phyloP scores from a whole-genome alignment of 768 basidiomycete species.

The Dictyophora rubrovolvata region DNA sequence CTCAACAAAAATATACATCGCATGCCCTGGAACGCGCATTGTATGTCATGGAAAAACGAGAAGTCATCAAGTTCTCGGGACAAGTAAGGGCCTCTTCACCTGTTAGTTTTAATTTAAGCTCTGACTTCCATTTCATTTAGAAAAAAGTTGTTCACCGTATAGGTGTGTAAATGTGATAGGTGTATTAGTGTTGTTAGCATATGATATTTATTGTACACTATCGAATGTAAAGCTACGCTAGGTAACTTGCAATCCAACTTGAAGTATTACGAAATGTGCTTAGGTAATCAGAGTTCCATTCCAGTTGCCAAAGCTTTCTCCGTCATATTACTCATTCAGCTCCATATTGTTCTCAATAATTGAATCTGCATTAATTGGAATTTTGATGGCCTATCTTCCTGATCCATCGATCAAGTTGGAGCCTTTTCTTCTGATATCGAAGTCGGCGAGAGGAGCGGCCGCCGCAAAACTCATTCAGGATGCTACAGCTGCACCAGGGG shows the following conservation, averaged over 20 bases:
- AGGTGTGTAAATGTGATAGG: constrained; percentile 17
- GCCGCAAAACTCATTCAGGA: constrained; percentile 84
- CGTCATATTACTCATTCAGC: too few relatives aligned
- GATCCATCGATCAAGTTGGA: constrained; percentile 66
- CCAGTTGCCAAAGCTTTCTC: too few relatives aligned
- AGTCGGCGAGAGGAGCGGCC: constrained; percentile 84
- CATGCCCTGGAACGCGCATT: constrained; percentile 88
- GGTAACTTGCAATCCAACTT: too few relatives aligned
- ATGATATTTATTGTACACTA: too few relatives aligned
- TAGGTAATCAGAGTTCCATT: too few relatives aligned
- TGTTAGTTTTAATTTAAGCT: constrained; percentile 7
- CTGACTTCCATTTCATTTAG: constrained; percentile 19
- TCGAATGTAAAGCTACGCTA: too few relatives aligned
- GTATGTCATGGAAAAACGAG: constrained; percentile 89
- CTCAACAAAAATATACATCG: constrained; percentile 79
- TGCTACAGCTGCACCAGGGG: constrained; percentile 79
- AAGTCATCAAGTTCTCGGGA: constrained; percentile 83
- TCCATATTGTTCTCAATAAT: too few relatives aligned
- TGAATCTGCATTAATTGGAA: too few relatives aligned
- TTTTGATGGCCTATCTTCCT: neutral
- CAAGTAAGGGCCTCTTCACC: constrained; percentile 29
- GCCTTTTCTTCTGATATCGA: constrained; percentile 85
- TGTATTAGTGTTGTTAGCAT: neutral
- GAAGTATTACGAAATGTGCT: too few relatives aligned
- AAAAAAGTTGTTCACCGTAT: constrained; percentile 49